A percentile compares a stretch with the other conserved stretches of the same genome.
Conservation (phyloP, 805 yeast species). For the Teunomyces tritomae region DNA sequence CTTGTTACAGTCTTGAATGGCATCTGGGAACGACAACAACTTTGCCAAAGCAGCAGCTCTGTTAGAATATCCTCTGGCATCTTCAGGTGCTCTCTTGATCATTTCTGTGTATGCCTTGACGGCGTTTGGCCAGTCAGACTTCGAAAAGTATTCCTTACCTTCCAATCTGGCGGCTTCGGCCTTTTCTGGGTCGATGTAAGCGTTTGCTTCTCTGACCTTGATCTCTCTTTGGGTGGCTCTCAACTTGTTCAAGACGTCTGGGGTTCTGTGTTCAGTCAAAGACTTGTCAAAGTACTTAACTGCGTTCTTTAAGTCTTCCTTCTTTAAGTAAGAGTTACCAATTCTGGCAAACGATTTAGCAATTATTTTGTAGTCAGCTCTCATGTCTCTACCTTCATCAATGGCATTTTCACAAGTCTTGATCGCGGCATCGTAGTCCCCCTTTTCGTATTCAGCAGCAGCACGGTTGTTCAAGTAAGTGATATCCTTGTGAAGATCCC, state of each 20-base stretch:
- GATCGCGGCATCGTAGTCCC: conserved; percentile 83
- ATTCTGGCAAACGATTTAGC: conserved; percentile 93
- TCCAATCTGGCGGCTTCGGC: conserved; percentile 93
- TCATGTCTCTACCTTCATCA: conserved; percentile 82
- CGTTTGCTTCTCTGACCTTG: conserved; percentile 71
- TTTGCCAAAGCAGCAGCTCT: conserved; percentile 97
- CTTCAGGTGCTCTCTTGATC: conserved; percentile 95
- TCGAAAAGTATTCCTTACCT: conserved; percentile 86
- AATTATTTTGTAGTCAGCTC: conserved; percentile 87
- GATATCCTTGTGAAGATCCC: conserved; percentile 76
- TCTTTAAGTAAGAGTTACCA: conserved; percentile 78
- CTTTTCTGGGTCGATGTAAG: conserved; percentile 82
- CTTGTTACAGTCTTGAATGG: conserved; percentile 83
- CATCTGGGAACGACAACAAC: conserved; percentile 96
- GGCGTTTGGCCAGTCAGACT: conserved; percentile 95
- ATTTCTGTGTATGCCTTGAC: conserved; percentile 93
- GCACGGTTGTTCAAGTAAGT: conserved; percentile 95
- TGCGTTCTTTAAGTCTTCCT: conserved; percentile 70
- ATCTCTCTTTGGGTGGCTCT: conserved; percentile 84
- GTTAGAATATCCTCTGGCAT: conserved; percentile 94
- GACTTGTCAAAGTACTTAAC: conserved; percentile 82
- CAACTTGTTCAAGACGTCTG: conserved; percentile 84
- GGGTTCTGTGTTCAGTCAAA: conserved; percentile 94
- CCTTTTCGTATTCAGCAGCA: conserved; percentile 96
- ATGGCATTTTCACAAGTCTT: conserved; percentile 78